phyloP scores from a whole-genome alignment of 2,329 filamentous ascomycete species.

The Alternaria brassicae region DNA sequence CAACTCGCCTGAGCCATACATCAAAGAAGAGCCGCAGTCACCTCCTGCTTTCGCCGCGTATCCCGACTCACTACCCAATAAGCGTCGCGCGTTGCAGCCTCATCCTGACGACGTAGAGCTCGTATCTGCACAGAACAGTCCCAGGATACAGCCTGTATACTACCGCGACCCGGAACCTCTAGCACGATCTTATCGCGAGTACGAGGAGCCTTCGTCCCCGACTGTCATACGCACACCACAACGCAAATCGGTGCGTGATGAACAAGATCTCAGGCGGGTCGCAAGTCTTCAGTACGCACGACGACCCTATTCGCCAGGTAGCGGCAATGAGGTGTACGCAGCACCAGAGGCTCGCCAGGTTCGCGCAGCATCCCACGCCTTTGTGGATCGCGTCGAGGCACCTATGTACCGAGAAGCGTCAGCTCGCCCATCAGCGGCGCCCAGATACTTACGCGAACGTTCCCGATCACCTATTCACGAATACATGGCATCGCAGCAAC shows the following conservation, averaged over 20 bases:
- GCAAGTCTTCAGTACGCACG: constrained; percentile 58
- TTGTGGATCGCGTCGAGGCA: constrained; percentile 49
- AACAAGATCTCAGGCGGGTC: constrained; percentile 56
- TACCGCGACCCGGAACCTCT: constrained; percentile 49
- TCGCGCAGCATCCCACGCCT: constrained; percentile 53
- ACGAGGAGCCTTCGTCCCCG: constrained; percentile 51
- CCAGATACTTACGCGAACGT: constrained; percentile 53
- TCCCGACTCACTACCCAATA: constrained; percentile 49
- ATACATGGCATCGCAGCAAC: constrained; percentile 48
- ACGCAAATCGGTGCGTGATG: constrained; percentile 52
- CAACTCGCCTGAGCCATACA: constrained; percentile 57
- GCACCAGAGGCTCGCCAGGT: constrained; percentile 47
- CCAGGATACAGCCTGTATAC: constrained; percentile 56
- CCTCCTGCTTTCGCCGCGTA: constrained; percentile 62
- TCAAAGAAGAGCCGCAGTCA: constrained; percentile 69
- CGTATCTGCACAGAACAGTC: constrained; percentile 47
- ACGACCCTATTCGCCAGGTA: constrained; percentile 51
- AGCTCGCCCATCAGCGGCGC: constrained; percentile 45
- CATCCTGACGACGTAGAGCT: constrained; percentile 49
- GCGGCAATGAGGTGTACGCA: constrained; percentile 47
- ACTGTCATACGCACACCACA: constrained; percentile 49
- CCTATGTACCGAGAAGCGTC: constrained; percentile 50
- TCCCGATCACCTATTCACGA: constrained; percentile 51
- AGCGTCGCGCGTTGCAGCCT: constrained; percentile 50
- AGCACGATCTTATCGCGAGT: constrained; percentile 52